Conservation (phyloP, 2,329 filamentous ascomycete genomes). For the Triangularia setosa region DNA sequence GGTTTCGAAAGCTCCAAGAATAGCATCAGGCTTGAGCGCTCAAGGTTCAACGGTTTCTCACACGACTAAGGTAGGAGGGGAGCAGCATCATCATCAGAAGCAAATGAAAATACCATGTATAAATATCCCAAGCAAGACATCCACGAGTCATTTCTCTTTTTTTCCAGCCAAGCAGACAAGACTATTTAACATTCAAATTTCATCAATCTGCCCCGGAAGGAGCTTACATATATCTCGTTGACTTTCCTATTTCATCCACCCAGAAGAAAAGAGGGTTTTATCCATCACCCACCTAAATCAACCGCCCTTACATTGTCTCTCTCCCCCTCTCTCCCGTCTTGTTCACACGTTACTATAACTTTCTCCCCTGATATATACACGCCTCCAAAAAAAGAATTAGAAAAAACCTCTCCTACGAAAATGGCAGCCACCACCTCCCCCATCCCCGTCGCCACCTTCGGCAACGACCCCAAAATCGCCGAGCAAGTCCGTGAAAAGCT, state of each 20-base stretch:
- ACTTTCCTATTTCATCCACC: neutral
- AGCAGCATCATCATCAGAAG: neutral
- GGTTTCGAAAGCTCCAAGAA: neutral
- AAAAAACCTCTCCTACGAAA: neutral
- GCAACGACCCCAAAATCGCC: constrained; percentile 25
- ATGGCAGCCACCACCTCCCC: constrained; percentile 15
- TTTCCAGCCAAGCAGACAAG: neutral
- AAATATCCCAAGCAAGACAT: neutral
- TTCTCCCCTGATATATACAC: no score
- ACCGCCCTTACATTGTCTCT: neutral
- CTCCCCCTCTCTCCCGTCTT: neutral
- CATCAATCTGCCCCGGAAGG: neutral
- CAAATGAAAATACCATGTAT: neutral
- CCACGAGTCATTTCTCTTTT: neutral
- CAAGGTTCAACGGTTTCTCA: neutral
- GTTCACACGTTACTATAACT: no score
- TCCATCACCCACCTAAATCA: neutral
- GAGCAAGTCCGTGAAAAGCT: constrained; percentile 24
- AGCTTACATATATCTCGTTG: neutral
- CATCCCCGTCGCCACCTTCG: constrained; percentile 23
- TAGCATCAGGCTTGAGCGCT: neutral
- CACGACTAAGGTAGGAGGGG: neutral
- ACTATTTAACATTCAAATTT: neutral
- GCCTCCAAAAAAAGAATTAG: no score
- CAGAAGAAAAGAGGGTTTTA: neutral